phyloP scores from a whole-genome alignment of 139 green algal species.

The Pseudopediastrum boryanum region DNA sequence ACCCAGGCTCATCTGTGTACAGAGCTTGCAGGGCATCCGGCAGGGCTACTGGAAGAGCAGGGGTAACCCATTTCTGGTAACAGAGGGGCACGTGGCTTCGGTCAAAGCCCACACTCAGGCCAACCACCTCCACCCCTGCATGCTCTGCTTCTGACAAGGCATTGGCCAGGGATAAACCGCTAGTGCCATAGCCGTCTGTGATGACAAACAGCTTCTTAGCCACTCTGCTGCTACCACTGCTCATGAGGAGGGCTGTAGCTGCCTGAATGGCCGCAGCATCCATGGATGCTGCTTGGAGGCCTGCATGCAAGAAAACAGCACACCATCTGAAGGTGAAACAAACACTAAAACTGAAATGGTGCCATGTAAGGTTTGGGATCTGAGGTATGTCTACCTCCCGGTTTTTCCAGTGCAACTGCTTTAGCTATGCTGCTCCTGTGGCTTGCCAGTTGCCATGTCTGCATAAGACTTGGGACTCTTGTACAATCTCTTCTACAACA shows the following conservation, averaged over 20 bases:
- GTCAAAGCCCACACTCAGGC: constrained; percentile 47
- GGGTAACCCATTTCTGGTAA: constrained; percentile 46
- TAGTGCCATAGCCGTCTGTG: constrained; percentile 49
- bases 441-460: too few relatives aligned
- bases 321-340: neutral
- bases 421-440: too few relatives aligned
- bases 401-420: too few relatives aligned
- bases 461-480: too few relatives aligned
- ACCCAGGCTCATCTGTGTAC: neutral
- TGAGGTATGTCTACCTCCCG: too few relatives aligned
- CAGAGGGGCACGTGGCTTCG: constrained; percentile 34
- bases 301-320: neutral
- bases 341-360: neutral
- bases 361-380: too few relatives aligned
- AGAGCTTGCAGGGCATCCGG: constrained; percentile 47
- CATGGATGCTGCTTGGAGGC: constrained; percentile 10
- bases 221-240: constrained; percentile 4
- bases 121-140: constrained; percentile 43
- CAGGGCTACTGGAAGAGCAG: constrained; percentile 39
- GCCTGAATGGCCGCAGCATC: constrained; percentile 50
- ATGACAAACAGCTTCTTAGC: constrained; percentile 50
- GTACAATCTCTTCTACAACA: too few relatives aligned
- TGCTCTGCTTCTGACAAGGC: constrained; percentile 39
- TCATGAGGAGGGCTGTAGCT: constrained; percentile 26
- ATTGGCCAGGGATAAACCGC: constrained; percentile 37